Percentiles rank a stretch among this genome's conserved stretches.
Conservation (phyloP, 768 basidiomycete genomes). For the Hortiboletus campestris region DNA sequence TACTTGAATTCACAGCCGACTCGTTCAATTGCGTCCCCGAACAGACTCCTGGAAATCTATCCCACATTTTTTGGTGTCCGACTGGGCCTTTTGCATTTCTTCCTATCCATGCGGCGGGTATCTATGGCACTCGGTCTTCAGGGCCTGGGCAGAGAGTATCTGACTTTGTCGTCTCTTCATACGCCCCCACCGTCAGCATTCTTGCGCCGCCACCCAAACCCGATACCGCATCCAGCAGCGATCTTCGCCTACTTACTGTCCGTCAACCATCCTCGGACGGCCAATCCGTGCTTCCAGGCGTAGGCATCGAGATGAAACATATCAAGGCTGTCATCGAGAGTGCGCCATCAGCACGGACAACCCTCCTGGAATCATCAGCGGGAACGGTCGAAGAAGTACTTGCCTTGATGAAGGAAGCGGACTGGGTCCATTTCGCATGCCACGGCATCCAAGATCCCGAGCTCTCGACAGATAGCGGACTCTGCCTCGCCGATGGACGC, state of each 20-base stretch:
- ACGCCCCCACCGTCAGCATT: not conserved
- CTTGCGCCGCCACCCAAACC: not conserved
- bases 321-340: not conserved
- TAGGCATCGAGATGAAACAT: not conserved
- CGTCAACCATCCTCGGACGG: not conserved
- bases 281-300: not conserved
- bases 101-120: not conserved
- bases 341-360: not conserved
- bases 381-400: not conserved
- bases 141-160: not conserved
- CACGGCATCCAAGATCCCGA: not conserved
- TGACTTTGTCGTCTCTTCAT: not conserved
- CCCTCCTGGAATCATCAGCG: not conserved
- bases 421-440: conserved; percentile 1
- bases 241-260: not conserved
- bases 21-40: not conserved
- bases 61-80: not conserved
- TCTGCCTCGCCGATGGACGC: conserved; percentile 14
- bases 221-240: not conserved
- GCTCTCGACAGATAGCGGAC: conserved; percentile 26
- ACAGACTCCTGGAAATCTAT: not conserved
- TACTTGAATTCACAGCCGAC: not conserved
- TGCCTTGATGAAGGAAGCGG: not conserved
- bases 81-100: not conserved
- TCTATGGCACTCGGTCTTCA: not conserved